Evolutionary conservation across 2,329 filamentous ascomycete genomes (phyloP), one percentile per base, ranked within the genome.

Genomic region (Cladophialophora bantiana): DNA sequence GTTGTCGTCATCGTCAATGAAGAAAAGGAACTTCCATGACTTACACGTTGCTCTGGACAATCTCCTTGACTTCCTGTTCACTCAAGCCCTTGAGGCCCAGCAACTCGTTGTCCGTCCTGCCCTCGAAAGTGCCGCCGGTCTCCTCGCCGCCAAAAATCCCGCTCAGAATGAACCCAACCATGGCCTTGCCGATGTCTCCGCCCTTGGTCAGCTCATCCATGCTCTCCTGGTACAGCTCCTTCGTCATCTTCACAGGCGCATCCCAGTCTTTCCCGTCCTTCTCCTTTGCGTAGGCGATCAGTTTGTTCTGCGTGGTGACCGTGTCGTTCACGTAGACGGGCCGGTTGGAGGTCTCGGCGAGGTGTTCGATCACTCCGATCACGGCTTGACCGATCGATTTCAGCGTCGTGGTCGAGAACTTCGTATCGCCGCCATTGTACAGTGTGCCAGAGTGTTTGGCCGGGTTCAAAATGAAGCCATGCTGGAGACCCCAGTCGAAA

Each of bases 261-360:
- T 61, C 55, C 69, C 70, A 74, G 15, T 70, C 68, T 50, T 67
- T 65, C 31, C 72, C 72, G 53, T 73, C 70, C 35, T 67, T 66
- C 45, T 78, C 78, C 73, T 80, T 77, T 4, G 71, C 77, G 18
- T 77, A 68, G 0, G 67, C 74, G 3, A 80, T 67, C 1, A 83
- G 58, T 45, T 78, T 63, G 20, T 81, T 80, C 74, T 86, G 85
- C 0, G 83, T 81, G 13, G 81, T 74, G 4, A 78, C 74, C 4
- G 79, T 74, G 31, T 82, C 80, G 4, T 83, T 74, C 18, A 86
- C 75, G 65, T 79, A 81, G 1, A 89, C 78, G 4, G 74, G 64
- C 1, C 81, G 78, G 72, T 89, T 88, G 74, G 81, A 66, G 1
- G 86, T 88, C 73, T 85, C 81, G 2, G 83, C 80, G 0, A 79